Conservation (phyloP, 257 asterid genomes). For the Solanum appendiculatum region DNA sequence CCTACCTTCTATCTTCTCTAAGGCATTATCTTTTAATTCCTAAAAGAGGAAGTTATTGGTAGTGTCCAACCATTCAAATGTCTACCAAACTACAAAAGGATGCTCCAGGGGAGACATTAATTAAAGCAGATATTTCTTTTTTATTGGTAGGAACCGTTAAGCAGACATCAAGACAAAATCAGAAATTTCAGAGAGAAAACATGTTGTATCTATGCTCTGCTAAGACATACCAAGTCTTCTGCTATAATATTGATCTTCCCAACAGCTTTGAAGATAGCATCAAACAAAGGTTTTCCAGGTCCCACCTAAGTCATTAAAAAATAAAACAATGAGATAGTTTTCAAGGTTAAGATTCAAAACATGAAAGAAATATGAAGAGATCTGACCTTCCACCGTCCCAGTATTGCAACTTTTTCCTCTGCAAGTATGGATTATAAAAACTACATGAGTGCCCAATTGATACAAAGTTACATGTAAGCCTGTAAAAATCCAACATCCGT, state of each 20-base stretch:
- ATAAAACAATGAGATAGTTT: constrained; percentile 17
- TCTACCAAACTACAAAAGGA: neutral
- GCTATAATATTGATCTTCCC: constrained; percentile 91
- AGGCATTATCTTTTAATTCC: neutral
- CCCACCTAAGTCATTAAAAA: constrained; percentile 64
- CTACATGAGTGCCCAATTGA: neutral
- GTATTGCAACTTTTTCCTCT: constrained; percentile 84
- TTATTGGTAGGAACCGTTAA: neutral
- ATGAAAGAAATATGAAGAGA: constrained; percentile 1
- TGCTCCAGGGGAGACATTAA: neutral
- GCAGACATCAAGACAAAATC: neutral
- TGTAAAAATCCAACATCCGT: constrained; percentile 10
- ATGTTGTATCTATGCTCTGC: neutral
- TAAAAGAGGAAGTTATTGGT: neutral
- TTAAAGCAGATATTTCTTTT: neutral
- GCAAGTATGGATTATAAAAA: constrained; percentile 14
- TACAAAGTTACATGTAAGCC: neutral
- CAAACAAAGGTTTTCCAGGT: constrained; percentile 81
- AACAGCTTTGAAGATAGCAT: constrained; percentile 59
- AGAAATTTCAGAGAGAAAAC: neutral
- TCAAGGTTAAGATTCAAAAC: constrained; percentile 6
- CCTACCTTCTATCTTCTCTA: neutral
- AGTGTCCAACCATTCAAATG: neutral
- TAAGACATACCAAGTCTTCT: constrained; percentile 78
- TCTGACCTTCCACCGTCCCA: constrained; percentile 90